Conservation (phyloP, 371 early-diverging fungal species). For the Saksenaea oblongispora region DNA sequence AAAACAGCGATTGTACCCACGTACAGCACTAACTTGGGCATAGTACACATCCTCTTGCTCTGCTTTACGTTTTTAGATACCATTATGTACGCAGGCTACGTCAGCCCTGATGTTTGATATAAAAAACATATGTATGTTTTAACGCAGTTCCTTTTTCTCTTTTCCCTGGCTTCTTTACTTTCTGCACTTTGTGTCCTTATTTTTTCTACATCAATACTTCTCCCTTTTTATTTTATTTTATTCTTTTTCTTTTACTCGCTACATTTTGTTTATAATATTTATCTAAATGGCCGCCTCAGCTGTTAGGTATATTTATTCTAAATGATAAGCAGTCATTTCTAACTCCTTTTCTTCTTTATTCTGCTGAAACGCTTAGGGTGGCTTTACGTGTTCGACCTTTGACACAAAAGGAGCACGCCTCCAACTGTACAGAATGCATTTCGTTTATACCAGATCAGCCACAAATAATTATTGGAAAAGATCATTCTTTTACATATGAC, state of each 20-base stretch:
- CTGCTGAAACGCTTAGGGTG: conserved; percentile 45
- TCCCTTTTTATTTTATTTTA: neutral
- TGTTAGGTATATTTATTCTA: conserved; percentile 30
- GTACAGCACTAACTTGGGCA: conserved; percentile 5
- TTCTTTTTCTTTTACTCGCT: conserved; percentile 7
- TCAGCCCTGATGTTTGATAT: neutral
- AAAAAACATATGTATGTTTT: conserved; percentile 2
- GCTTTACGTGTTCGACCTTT: conserved; percentile 82
- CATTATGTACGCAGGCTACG: conserved; percentile 1
- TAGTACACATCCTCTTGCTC: conserved; percentile 3
- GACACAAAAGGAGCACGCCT: conserved; percentile 72
- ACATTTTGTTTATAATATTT: neutral
- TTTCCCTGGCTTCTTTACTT: neutral
- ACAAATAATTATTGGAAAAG: conserved; percentile 64
- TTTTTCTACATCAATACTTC: neutral
- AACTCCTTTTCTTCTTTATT: neutral
- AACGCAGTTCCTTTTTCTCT: conserved; percentile 3
- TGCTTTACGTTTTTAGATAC: neutral
- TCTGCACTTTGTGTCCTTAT: neutral
- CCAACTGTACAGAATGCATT: conserved; percentile 71
- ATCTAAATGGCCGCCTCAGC: conserved; percentile 25
- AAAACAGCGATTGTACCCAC: conserved; percentile 2
- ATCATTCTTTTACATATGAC: conserved; percentile 85
- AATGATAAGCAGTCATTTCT: neutral
- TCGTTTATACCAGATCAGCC: conserved; percentile 62